Evolutionary conservation across 2,329 filamentous ascomycete genomes (phyloP), one percentile per base, ranked within the genome.

Genomic region (Xylaria multiplex): DNA sequence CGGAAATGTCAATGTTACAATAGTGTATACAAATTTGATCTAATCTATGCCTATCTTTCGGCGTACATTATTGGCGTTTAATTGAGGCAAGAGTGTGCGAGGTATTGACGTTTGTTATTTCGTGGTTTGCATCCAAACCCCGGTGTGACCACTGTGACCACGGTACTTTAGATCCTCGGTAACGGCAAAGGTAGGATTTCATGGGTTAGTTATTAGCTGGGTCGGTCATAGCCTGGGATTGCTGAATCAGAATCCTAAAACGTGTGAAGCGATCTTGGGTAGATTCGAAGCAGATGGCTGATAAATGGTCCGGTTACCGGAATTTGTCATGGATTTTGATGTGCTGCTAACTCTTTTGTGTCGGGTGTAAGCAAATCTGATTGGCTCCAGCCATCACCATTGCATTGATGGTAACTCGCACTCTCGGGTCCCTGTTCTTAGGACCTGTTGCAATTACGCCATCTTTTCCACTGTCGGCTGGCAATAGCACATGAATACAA

Each of bases 61-160:
- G 56, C 53, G 24, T 53, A 37, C 4, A 22, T 35, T 53, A 14
- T 57, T 42, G 54, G 57, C 53, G 45, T 62, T 46, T 37, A 46
- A 57, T 42, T 3, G 40, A 67, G 67, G 67, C 65, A 69, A 46
- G 62, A 69, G 40, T 64, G 45, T 67, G 67, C 67, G 67, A 69
- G 67, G 50, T 52, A 54, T 62, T 59, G 61, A 67, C 60, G 45
- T 64, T 27, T 35, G 57, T 59, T 53, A 37, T 49, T 50, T 46
- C 9, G 37, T 43, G 35, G n/a, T 55, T 13, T 37, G 45, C 14
- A 59, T 65, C 45, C 19, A 45, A 30, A 40, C 30, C n/a, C 46
- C 48, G 27, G 32, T 13, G 42, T 45, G 40, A 55, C 19, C 40
- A 30, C 56, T 30, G 54, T 45, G 59, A 55, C 19, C 45, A 30